Evolutionary conservation across 2,329 filamentous ascomycete species (phyloP).

Genomic region (Proliferodiscus dingleyae): DNA sequence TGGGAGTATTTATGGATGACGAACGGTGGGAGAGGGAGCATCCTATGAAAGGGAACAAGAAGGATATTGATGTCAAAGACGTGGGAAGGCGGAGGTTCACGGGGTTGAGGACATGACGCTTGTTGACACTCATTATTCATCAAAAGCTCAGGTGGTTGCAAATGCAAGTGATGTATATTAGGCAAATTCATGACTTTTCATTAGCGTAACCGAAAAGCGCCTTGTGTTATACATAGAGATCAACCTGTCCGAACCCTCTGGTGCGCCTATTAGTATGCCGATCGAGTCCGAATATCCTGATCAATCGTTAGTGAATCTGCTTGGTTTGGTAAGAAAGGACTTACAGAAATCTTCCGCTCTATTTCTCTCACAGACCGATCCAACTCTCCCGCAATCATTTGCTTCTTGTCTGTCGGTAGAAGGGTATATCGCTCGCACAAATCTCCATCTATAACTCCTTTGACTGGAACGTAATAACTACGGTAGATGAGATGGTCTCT

Average conservation of each 20-base stretch:
- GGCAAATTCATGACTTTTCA: constrained; percentile 20
- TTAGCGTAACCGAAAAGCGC: constrained; percentile 8
- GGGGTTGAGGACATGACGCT: constrained; percentile 23
- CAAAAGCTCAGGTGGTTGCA: too few species aligned
- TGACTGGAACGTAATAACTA: constrained; percentile 92
- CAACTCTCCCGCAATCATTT: constrained; percentile 88
- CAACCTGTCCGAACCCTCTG: background rate
- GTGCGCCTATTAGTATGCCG: constrained; percentile 40
- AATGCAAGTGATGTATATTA: background rate
- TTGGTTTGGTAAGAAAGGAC: constrained; percentile 20
- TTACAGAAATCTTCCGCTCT: constrained; percentile 84
- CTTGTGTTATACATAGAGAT: constrained; percentile 23
- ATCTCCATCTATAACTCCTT: constrained; percentile 95
- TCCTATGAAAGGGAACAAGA: constrained; percentile 46
- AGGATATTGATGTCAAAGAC: constrained; percentile 29
- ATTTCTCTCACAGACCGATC: constrained; percentile 90
- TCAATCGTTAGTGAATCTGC: constrained; percentile 17
- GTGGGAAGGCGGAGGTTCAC: constrained; percentile 29
- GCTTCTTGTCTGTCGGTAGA: constrained; percentile 82
- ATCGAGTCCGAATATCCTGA: constrained; percentile 52
- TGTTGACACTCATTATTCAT: too few species aligned
- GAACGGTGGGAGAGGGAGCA: constrained; percentile 71
- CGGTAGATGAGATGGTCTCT: constrained; percentile 94
- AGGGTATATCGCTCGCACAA: constrained; percentile 87
- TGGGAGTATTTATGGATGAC: constrained; percentile 62